Percentiles rank a stretch among this genome's conserved stretches.
Conservation (phyloP, 1,284 basidiomycete species). For the Tylopilus orsonianus region DNA sequence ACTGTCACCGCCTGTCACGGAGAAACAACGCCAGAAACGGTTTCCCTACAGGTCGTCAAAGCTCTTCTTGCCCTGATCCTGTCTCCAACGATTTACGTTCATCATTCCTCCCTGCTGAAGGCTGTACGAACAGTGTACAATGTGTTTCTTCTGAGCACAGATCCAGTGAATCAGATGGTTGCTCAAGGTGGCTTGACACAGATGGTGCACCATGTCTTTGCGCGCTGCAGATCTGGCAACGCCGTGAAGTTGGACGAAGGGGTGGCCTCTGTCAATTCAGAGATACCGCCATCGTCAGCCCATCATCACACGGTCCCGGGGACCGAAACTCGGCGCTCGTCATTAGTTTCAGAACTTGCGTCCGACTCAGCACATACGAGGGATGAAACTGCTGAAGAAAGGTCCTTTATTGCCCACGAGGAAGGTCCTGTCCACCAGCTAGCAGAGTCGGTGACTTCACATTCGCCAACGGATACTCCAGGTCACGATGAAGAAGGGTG, state of each 20-base stretch:
- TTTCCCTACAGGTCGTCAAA: conserved; percentile 94
- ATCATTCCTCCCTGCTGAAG: conserved; percentile 92
- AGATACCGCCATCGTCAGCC: conserved; percentile 17
- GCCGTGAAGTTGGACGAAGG: conserved; percentile 31
- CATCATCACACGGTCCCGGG: conserved; percentile 7
- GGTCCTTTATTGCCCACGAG: conserved; percentile 1
- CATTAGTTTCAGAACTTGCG: conserved; percentile 5
- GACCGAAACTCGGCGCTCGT: conserved; percentile 14
- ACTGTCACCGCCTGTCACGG: conserved; percentile 93
- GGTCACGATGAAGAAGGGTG: conserved; percentile 23
- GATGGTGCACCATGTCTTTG: conserved; percentile 95
- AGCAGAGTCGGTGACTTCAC: not conserved
- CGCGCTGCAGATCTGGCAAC: conserved; percentile 58
- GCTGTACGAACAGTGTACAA: conserved; percentile 97
- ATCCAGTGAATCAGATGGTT: conserved; percentile 92
- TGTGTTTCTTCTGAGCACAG: conserved; percentile 87
- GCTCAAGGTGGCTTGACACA: conserved; percentile 96
- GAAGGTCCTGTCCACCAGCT: conserved; percentile 2
- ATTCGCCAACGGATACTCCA: conserved; percentile 7
- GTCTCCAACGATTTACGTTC: conserved; percentile 82
- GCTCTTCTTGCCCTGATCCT: conserved; percentile 87
- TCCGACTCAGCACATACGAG: conserved; percentile 4
- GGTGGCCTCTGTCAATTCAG: conserved; percentile 26
- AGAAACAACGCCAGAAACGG: conserved; percentile 83
- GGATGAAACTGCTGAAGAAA: conserved; percentile 4